A percentile compares a stretch with the other conserved stretches of the same genome.
Conservation (phyloP, 1,139 yeast species). For the Arxiozyma telluris region DNA sequence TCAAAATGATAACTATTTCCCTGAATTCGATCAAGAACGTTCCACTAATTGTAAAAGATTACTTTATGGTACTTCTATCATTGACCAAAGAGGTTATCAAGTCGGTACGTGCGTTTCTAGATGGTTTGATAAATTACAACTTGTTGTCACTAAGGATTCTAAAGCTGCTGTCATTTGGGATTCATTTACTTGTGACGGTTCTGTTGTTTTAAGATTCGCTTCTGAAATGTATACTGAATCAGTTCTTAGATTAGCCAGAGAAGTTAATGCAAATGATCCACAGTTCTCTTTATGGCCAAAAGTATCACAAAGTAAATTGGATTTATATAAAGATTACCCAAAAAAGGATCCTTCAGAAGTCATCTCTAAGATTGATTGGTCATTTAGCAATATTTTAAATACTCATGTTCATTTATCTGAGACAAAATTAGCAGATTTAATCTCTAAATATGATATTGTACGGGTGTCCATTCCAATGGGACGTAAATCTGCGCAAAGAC, state of each 20-base stretch:
- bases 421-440: conserved; percentile 65
- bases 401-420: conserved; percentile 56
- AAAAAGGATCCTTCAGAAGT: conserved; percentile 31
- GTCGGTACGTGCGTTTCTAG: conserved; percentile 68
- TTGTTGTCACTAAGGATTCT: conserved; percentile 58
- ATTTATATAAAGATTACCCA: conserved; percentile 17
- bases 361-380: conserved; percentile 41
- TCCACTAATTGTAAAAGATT: conserved; percentile 36
- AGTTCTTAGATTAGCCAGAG: conserved; percentile 59
- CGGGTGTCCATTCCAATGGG: conserved; percentile 38
- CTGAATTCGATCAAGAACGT: conserved; percentile 8
- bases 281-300: conserved; percentile 50
- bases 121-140: conserved; percentile 71
- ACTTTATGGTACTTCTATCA: conserved; percentile 56
- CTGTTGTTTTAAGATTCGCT: conserved; percentile 62
- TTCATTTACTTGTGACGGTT: conserved; percentile 70
- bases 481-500: conserved; percentile 40
- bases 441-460: conserved; percentile 58
- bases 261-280: conserved; percentile 57
- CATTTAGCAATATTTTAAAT: conserved; percentile 39
- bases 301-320: conserved; percentile 32
- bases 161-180: conserved; percentile 74
- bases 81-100: conserved; percentile 51
- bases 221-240: conserved; percentile 72
- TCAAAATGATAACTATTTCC: conserved; percentile 8